Percentiles rank a stretch among this genome's conserved stretches.
Conservation (phyloP, 768 basidiomycete genomes). For the Gyrodon lividus region DNA sequence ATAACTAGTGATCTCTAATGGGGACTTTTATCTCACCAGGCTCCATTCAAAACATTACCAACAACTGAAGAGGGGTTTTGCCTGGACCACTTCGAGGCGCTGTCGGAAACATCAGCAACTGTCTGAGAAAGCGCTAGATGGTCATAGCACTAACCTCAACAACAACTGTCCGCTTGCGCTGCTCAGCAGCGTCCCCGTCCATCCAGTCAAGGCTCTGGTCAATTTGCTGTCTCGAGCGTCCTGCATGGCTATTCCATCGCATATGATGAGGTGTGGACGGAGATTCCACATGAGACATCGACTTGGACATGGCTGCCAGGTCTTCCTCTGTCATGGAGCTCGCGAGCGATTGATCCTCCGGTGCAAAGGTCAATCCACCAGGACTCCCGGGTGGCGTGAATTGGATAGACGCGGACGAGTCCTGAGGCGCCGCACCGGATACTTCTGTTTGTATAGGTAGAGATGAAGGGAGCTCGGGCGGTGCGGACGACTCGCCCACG, state of each 20-base stretch:
- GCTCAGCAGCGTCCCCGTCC: conserved; percentile 36
- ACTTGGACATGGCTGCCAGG: conserved; percentile 71
- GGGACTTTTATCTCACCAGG: background rate
- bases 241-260: conserved; percentile 36
- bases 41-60: conserved; percentile 44
- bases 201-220: conserved; percentile 46
- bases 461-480: conserved; percentile 13
- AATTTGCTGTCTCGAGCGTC: conserved; percentile 27
- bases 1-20: background rate
- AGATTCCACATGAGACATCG: conserved; percentile 67
- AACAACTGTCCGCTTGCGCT: conserved; percentile 59
- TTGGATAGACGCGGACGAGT: conserved; percentile 36
- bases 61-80: conserved; percentile 68
- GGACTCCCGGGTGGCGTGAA: conserved; percentile 64
- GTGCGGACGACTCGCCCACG: conserved; percentile 51
- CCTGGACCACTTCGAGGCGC: conserved; percentile 74
- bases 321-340: conserved; percentile 69
- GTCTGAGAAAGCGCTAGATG: background rate
- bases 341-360: conserved; percentile 51
- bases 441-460: conserved; percentile 33
- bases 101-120: conserved; percentile 27
- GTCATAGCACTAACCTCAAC: conserved; percentile 55
- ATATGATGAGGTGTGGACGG: conserved; percentile 37
- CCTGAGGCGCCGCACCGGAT: conserved; percentile 8
- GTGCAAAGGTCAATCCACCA: conserved; percentile 48